Evolutionary conservation across 2,329 filamentous ascomycete species (phyloP), one percentile per base, ranked within the genome.

Genomic region (Mycocentrospora acerina): DNA sequence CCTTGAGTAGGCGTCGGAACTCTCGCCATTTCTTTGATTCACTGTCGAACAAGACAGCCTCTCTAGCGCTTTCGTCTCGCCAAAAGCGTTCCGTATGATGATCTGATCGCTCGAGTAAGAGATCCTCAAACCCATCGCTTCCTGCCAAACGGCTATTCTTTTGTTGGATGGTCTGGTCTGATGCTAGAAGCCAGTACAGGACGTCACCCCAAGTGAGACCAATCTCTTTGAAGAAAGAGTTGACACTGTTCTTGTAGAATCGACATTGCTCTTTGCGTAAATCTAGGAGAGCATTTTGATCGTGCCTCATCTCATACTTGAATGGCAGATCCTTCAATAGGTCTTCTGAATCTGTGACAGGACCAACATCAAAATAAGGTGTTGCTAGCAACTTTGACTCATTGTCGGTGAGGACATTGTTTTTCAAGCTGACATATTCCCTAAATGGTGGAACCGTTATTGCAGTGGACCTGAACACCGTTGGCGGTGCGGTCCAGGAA

Each of bases 351-450:
- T 46, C 39, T 11, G 54, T 41, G 15, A 53, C 53, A n/a, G 71
- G 59, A 7, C 54, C 42, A 7, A 36, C 40, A 9, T 32, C 40
- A 15, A 64, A 55, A 31, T 56, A 61, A 1, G 62, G 60, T 55
- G 63, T 68, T 15, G 63, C 61, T n/a, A 69, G 59, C n/a, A 74
- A 38, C 16, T 59, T 68, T 2, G 52, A 64, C 22, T 66, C 59
- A 34, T 74, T 74, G 11, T 65, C 60, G 4, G 66, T 61, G 0
- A 74, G 62, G 3, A 74, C 52, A 37, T 69, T 74, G 26, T 64
- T 48, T 32, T 60, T 64, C 29, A 74, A 53, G 26, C 55, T 64
- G n/a, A 70, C 64, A 42, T 70, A 73, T 40, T 71, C 67, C 2
- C 59, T 64, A 47, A 70, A 73, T 8, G 41, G 42, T 3, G 71